phyloP scores from a whole-genome alignment of 257 asterid genomes.

The Salvia splendens region DNA sequence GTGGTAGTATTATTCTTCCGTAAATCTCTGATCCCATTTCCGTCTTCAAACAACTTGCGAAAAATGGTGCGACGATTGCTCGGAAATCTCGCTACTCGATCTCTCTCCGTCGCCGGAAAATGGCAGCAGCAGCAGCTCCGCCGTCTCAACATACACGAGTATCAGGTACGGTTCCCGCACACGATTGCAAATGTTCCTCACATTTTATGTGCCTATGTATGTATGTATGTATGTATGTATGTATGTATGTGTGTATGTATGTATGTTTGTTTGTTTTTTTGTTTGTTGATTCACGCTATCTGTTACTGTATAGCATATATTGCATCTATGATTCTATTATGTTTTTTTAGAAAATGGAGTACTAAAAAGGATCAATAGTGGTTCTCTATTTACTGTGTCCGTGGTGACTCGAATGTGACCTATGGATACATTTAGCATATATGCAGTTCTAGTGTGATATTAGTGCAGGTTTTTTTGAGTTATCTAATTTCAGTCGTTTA shows the following conservation, averaged over 20 bases:
- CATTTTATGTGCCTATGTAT: not conserved
- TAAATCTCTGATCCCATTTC: slow-evolving; percentile 6
- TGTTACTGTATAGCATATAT: not conserved
- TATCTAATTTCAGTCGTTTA: not conserved
- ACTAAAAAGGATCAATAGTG: no score
- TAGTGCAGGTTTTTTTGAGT: not conserved
- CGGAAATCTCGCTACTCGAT: slow-evolving; percentile 71
- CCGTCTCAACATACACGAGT: slow-evolving; percentile 95
- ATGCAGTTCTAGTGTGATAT: slow-evolving; percentile 7
- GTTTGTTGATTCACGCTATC: not conserved
- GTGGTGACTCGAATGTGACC: no score
- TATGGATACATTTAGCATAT: not conserved
- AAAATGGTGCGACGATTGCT: slow-evolving; percentile 82
- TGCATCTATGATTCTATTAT: not conserved
- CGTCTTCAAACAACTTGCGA: not conserved
- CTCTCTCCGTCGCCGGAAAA: slow-evolving; percentile 88
- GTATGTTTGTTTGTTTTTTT: no score
- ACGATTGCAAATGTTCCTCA: not conserved
- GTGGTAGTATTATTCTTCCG: not conserved
- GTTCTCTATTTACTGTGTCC: no score
- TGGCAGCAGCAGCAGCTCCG: slow-evolving; percentile 99
- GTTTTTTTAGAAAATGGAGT: no score
- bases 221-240: not conserved
- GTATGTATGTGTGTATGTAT: not conserved
- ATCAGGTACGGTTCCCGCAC: slow-evolving; percentile 58